Percentiles rank a stretch among this genome's conserved stretches.
Evolutionary conservation across 768 basidiomycete species (phyloP).

Genomic region (Cubamyces sp.): DNA sequence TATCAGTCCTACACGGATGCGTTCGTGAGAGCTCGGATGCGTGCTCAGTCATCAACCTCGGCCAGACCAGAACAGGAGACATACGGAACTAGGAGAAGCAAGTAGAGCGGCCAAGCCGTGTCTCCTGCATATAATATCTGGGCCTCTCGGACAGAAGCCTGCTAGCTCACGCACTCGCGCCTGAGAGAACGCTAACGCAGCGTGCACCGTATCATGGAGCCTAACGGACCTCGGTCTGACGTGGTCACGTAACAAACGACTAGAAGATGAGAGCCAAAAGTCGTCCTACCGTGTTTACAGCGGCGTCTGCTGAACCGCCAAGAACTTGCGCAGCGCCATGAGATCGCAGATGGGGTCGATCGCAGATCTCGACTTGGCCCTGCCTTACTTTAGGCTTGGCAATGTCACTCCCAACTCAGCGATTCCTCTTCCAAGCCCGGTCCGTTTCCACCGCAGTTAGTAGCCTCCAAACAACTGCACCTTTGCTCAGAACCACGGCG

Average conservation of each 20-base stretch:
- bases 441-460: neutral
- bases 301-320: conserved; percentile 10
- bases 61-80: neutral
- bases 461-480: too few species aligned
- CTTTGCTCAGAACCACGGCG: too few species aligned
- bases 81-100: neutral
- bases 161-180: too few species aligned
- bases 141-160: too few species aligned
- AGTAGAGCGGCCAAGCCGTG: neutral
- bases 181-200: neutral
- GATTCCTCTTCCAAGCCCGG: neutral
- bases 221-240: neutral
- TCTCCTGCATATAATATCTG: neutral
- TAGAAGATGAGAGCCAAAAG: neutral
- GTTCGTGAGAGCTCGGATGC: conserved; percentile 8
- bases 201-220: neutral
- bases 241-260: conserved; percentile 2
- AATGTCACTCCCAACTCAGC: neutral
- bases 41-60: neutral
- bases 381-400: conserved; percentile 8
- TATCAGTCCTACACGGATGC: neutral
- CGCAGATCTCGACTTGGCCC: conserved; percentile 8
- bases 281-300: neutral
- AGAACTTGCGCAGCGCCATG: conserved; percentile 10
- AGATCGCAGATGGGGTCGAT: conserved; percentile 11